Base-by-base conservation (phyloP, 2,329 filamentous ascomycete genomes). In the Botrytis fabae region DNA sequence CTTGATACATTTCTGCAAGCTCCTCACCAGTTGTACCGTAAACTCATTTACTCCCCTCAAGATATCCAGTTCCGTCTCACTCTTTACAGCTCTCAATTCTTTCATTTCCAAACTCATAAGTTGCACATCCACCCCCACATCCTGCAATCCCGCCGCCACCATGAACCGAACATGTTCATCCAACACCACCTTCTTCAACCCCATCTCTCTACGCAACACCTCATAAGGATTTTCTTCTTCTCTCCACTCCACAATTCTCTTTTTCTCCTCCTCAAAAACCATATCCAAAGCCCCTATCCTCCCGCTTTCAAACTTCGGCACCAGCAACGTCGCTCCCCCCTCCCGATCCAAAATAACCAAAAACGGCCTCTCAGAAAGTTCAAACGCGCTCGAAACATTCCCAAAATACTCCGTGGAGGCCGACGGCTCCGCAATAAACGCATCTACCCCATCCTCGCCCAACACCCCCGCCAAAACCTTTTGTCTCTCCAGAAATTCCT, bases 111-210 rank as follows among this genome's bases (percentile, higher is more conserved):
- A 83, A 40, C 80, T 82, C 10, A 89, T 81, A 2, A 88, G 88
- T 1, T 86, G 78, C 3, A 88, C 85, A 25, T 85, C 81, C 71
- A 91, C 89, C 0, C 87, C 88, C 35, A 82, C 83, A 0, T 79
- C 78, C 18, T 82, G 83, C 0, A 91, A 81, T 0, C 89, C 89
- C 3, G 88, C 84, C n/a, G 86, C 83, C 69, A 91, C 89, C 79
- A 86, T 91, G 78, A 90, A 88, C 0, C 89, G 85, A 75, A 90
- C 88, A 77, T 91, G 89, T 75, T 91, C 89, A 74, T 91, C 89
- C 20, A 89, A 83, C 85, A 91, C 89, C 38, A 91, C 75, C 22
- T 79, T 84, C 25, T 80, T 66, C 42, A 73, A 78, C 0, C 75
- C 80, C 0, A 77, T 81, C 1, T 85, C 86, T 44, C 83, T 75